Conservation (phyloP, 139 green algal species). For the Tetraselmis chui region DNA sequence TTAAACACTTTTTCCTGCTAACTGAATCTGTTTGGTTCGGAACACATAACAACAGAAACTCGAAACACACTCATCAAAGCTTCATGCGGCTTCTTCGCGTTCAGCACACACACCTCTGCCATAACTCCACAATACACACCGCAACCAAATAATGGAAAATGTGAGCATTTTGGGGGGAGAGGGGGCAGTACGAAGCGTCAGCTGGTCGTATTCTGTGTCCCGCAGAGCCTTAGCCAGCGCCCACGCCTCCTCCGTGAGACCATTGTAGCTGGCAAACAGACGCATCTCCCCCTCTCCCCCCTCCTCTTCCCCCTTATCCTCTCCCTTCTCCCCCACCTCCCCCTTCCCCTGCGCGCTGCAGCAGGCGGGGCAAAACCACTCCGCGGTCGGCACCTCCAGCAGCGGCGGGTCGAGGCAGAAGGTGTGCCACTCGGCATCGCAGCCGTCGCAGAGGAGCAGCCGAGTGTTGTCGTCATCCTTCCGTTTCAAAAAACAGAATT, state of each 20-base stretch:
- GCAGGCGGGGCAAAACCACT: conserved; percentile 60
- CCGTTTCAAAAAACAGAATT: conserved; percentile 33
- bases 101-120: not conserved
- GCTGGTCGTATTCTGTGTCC: not conserved
- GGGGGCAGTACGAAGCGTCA: not conserved
- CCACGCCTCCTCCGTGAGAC: not conserved
- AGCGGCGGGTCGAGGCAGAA: conserved; percentile 71
- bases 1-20: too few species aligned
- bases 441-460: conserved; percentile 60
- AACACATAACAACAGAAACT: too few species aligned
- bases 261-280: not conserved
- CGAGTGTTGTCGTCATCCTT: conserved; percentile 41
- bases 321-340: too few species aligned
- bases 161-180: not conserved
- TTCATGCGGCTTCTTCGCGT: not conserved
- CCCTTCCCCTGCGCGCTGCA: not conserved
- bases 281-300: not conserved
- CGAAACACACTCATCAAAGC: too few species aligned
- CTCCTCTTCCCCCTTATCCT: too few species aligned
- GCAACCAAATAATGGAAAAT: not conserved
- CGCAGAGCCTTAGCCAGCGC: not conserved
- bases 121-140: not conserved
- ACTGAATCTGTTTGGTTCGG: too few species aligned
- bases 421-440: conserved; percentile 57
- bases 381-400: conserved; percentile 47